phyloP scores from a whole-genome alignment of 208 protist genomes.

The Balamuthia mandrillaris region DNA sequence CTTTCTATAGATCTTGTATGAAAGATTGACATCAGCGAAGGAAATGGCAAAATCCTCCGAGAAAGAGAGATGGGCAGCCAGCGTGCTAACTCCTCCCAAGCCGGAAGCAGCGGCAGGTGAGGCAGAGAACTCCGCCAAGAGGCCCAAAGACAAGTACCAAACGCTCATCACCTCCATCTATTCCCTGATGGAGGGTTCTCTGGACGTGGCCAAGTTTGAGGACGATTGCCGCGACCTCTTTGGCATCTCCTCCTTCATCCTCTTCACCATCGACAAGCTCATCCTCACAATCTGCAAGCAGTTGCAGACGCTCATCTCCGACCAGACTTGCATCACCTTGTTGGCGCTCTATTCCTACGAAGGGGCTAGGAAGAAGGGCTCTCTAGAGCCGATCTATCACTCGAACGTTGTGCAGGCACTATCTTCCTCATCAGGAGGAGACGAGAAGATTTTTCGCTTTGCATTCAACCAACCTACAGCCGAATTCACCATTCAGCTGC shows the following conservation, averaged over 20 bases:
- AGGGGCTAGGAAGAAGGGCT: not conserved
- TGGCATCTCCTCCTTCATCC: slow-evolving; percentile 43
- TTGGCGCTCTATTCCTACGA: slow-evolving; percentile 40
- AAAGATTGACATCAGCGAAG: slow-evolving; percentile 43
- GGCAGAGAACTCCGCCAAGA: not conserved
- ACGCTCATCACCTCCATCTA: slow-evolving; percentile 10
- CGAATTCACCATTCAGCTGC: slow-evolving; percentile 46
- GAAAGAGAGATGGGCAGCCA: slow-evolving; percentile 34
- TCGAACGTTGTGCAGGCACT: slow-evolving; percentile 42
- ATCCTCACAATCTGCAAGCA: slow-evolving; percentile 48
- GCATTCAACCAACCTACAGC: no score
- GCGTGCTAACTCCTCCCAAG: not conserved
- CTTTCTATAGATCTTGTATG: slow-evolving; percentile 51
- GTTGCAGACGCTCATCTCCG: slow-evolving; percentile 41
- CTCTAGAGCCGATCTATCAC: slow-evolving; percentile 40
- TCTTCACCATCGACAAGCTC: slow-evolving; percentile 61
- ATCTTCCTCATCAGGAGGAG: no score
- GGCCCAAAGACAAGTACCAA: not conserved
- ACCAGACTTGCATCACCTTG: slow-evolving; percentile 41
- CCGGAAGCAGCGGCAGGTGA: not conserved
- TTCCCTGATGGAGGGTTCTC: not conserved
- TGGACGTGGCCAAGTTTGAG: slow-evolving; percentile 47
- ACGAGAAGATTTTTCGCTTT: no score
- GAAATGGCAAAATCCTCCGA: slow-evolving; percentile 43
- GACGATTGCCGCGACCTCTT: slow-evolving; percentile 55